Base-by-base conservation (phyloP, 1,284 basidiomycete species). In the Ustilago esculenta region DNA sequence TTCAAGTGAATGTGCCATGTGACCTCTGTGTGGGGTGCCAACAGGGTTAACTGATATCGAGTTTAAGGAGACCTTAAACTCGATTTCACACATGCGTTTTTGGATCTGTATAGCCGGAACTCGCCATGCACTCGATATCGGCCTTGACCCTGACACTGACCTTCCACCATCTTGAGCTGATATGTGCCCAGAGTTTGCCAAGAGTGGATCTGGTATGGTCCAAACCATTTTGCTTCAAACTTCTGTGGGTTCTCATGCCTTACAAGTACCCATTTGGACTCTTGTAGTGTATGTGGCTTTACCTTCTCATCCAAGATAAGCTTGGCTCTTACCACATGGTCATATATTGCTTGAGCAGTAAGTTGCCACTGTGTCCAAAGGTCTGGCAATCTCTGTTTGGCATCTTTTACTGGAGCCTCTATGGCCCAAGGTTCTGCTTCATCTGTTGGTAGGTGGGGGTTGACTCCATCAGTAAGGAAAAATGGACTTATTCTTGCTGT, bases 381-480 rank as follows among this genome's bases (percentile, higher is more conserved):
- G 6, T 36, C 34, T 36, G 34, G 34, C 15, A 36, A 6, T 7
- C 34, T 12, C 18, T 36, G 11, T 36, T 36, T 36, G 34, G 34
- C 34, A 36, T 36, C 17, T 36, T 12, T 17, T 18, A 36, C 34
- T n/a, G 34, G 10, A n/a, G 34, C 34, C 17, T 36, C 34, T 8
- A 18, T 11, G 14, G 34, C 34, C 17, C 34, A 7, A 12, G 34
- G 34, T 17, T 36, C 34, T n/a, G 34, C 34, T 18, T 36, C 34
- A 17, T 18, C 8, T n/a, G 9, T 4, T 32, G 41, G 27, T 23
- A 33, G 20, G 9, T 41, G 50, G 14, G 50, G 50, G 11, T 52
- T 8, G 15, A 43, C 39, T 12, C 50, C 50, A 18, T 52, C 33
- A 23, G 30, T 27, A 24, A 44, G 32, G 41, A 21, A 43, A 24